Conservation (phyloP, 2,329 filamentous ascomycete species). For the Alternaria triticimaculans region DNA sequence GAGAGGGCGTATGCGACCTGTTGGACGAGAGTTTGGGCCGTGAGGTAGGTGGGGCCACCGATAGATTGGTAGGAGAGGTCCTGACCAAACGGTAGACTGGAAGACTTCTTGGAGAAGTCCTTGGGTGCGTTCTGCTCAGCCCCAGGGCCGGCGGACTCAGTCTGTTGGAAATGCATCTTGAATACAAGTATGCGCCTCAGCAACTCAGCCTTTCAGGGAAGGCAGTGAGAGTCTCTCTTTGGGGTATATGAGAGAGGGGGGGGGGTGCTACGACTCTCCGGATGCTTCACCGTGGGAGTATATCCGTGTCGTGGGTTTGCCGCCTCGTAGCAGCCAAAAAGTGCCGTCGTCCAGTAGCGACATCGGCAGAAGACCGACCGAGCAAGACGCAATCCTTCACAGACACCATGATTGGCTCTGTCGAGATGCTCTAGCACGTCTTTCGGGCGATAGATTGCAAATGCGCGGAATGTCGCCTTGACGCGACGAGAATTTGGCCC, state of each 20-base stretch:
- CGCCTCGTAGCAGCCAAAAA: conserved; percentile 25
- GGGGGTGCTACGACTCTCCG: conserved; percentile 15
- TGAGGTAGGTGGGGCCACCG: conserved; percentile 88
- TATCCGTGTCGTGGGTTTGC: conserved; percentile 9
- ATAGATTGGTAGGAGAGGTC: conserved; percentile 64
- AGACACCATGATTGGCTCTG: conserved; percentile 39
- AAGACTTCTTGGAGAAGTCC: conserved; percentile 53
- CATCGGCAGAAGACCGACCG: conserved; percentile 38
- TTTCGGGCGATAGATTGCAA: conserved; percentile 35
- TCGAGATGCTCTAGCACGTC: conserved; percentile 14
- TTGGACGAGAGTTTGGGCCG: conserved; percentile 90
- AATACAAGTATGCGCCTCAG: conserved; percentile 18
- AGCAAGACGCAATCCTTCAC: conserved; percentile 29
- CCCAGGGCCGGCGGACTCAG: conserved; percentile 47
- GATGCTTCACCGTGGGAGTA: conserved; percentile 22
- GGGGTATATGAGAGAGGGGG: conserved; percentile 13
- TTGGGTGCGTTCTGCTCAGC: conserved; percentile 41
- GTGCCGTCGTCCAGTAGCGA: conserved; percentile 29
- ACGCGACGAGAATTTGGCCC: conserved; percentile 32
- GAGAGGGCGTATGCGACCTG: conserved; percentile 95
- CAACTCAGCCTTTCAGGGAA: conserved; percentile 3
- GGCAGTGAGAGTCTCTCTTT: conserved; percentile 15
- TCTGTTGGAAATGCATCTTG: conserved; percentile 49
- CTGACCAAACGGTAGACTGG: conserved; percentile 61
- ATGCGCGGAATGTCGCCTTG: conserved; percentile 33